Percentiles rank a stretch among this genome's conserved stretches.
Conservation (phyloP, 306 rosid species). For the Medicago ruthenica region DNA sequence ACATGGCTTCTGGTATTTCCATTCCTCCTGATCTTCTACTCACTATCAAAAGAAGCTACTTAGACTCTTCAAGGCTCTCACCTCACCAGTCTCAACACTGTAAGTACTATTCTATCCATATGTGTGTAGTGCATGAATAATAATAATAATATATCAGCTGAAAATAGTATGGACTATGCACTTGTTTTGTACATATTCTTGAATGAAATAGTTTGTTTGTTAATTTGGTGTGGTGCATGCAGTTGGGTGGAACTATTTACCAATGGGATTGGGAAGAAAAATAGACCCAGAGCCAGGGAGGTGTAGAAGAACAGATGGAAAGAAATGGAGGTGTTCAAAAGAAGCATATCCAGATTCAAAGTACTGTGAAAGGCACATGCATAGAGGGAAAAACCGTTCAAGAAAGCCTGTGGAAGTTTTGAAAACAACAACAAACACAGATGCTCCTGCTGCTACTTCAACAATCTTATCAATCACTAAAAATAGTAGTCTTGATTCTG, state of each 20-base stretch:
- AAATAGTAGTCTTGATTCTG: constrained; percentile 27
- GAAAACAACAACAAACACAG: constrained; percentile 57
- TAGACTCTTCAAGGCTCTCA: constrained; percentile 73
- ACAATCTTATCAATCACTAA: constrained; percentile 59
- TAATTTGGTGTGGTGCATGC: constrained; percentile 36
- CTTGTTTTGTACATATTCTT: neutral
- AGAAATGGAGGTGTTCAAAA: constrained; percentile 97
- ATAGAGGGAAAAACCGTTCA: constrained; percentile 99
- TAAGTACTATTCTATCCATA: constrained; percentile 37
- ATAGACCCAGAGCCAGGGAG: constrained; percentile 99
- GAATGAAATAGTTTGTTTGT: constrained; percentile 5
- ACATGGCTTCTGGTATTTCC: constrained; percentile 91
- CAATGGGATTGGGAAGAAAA: constrained; percentile 88
- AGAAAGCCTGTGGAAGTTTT: constrained; percentile 98
- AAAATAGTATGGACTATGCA: neutral
- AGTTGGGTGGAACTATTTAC: constrained; percentile 96
- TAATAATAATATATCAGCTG: neutral
- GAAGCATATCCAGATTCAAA: constrained; percentile 94
- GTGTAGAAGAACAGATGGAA: constrained; percentile 97
- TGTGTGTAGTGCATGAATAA: too few relatives aligned
- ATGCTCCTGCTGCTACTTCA: constrained; percentile 43
- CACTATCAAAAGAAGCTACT: constrained; percentile 65
- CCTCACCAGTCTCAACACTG: constrained; percentile 74
- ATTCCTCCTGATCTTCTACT: constrained; percentile 91
- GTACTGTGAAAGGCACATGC: constrained; percentile 99